Base-by-base conservation (phyloP, 2,329 filamentous ascomycete genomes). In the Metarhizium guizhouense region DNA sequence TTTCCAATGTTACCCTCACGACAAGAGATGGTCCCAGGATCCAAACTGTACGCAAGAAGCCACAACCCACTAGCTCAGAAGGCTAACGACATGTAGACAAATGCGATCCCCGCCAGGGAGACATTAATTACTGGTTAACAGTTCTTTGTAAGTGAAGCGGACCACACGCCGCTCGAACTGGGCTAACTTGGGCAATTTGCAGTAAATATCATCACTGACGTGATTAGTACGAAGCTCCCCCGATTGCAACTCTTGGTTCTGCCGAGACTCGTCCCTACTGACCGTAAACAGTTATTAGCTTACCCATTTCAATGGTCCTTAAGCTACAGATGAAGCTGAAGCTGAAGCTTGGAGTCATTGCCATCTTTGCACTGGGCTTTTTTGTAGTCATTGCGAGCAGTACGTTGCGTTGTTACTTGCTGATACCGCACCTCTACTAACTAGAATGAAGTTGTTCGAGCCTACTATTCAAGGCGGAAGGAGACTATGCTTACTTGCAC, bases 401-500 rank as follows among this genome's bases (percentile, higher is more conserved):
- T 66, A 49, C 11, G 45, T 3, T 61, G 58, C n/a, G 3, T 0
- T 36, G 10, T 1, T 20, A 2, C n/a, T 1, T 4, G 38, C 11
- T 2, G 4, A n/a, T 16, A 34, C 38, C 2, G 38, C 38, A 5
- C 14, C 10, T 14, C 5, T 5, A 4, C 38, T 40, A 11, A 40
- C 38, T 5, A 7, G 13, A 1, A 30, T 1, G 0, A 18, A 68
- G 65, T 70, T 2, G 64, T 71, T 25, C 67, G 69, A 57, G 69
- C 69, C 4, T 68, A 69, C 29, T 71, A 65, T 32, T 69, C 67
- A 0, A 65, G 66, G 53, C 60, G 60, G 4, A 66, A 67, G 53
- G 65, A 70, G 54, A 70, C 67, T 1, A 71, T 71, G 68, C 52
- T 71, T 40, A 70, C 69, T 2, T 71, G 68, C 57, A 71, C 69